Evolutionary conservation across 176 grass and related monocot genomes (phyloP).

Genomic region (Carex parvula): DNA sequence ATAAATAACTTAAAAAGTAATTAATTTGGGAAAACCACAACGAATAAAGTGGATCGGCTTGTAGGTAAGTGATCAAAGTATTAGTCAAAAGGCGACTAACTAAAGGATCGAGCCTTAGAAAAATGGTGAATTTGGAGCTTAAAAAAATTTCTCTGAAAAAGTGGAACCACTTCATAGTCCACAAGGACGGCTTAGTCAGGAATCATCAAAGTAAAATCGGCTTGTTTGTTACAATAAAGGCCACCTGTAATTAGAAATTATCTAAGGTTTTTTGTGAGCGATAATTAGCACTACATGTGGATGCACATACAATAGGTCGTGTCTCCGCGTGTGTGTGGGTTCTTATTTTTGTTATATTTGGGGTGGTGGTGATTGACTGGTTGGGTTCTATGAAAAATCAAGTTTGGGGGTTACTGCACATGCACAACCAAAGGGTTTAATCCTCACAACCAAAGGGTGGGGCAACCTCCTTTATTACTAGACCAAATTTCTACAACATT

Average conservation of each 20-base stretch:
- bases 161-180: background rate
- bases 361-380: too few species aligned
- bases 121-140: background rate
- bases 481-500: conserved; percentile 3
- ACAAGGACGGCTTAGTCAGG: background rate
- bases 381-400: background rate
- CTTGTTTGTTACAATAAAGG: background rate
- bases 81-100: background rate
- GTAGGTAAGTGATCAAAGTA: background rate
- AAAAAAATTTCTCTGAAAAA: background rate
- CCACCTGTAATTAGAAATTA: background rate
- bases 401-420: background rate
- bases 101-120: background rate
- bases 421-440: background rate
- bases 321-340: too few species aligned
- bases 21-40: background rate
- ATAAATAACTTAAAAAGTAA: background rate
- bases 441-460: background rate
- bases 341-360: too few species aligned
- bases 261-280: background rate
- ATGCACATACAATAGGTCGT: background rate
- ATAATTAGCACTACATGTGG: background rate
- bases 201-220: background rate
- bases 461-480: background rate
- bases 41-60: background rate